Evolutionary conservation across 1,139 yeast species (phyloP), one percentile per base, ranked within the genome.

Genomic region (Protomyces arabidopsidicola): DNA sequence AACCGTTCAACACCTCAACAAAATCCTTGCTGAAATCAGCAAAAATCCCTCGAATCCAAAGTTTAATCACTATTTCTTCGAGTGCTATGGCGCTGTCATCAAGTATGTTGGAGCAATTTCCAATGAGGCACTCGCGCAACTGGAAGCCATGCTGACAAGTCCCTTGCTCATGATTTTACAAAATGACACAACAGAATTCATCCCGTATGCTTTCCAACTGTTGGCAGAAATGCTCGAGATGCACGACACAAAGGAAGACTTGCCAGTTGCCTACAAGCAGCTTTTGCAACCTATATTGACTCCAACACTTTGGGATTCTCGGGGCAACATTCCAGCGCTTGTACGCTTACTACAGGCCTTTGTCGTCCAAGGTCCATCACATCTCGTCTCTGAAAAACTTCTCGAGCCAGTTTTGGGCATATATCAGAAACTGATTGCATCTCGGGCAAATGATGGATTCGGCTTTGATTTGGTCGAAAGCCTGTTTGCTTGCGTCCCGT

Each of bases 41-140:
- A 86, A 85, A 70, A 95, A 95, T 71, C 99, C 98, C 14, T 88
- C 98, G 10, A 95, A 95, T 74, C 98, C 99, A 27, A 84, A 86
- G 70, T 95, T 93, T 73, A 84, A 91, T 6, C 98, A 95, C 75
- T 95, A 85, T 72, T 81, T 88, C 1, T 95, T 95, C 74, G 99
- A 95, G 78, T 82, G 95, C 14, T 80, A 93, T 67, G 95, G 95
- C 34, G 85, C 87, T 14, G 77, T 91, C 59, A 77, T 91, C 66
- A 86, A 86, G 70, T 86, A 75, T 71, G 77, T 50, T 45, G 63
- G 56, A 6, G 66, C 57, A 3, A 16, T 72, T 74, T 61, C 67
- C 5, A 45, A 45, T 1, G 55, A 52, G 18, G 57, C 54, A 24
- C 45, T 66, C 2, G 12, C 51, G 1, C 62, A 60, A 22, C 77